Conservation (phyloP, 1,284 basidiomycete species). For the Ganoderma leucocontextum region DNA sequence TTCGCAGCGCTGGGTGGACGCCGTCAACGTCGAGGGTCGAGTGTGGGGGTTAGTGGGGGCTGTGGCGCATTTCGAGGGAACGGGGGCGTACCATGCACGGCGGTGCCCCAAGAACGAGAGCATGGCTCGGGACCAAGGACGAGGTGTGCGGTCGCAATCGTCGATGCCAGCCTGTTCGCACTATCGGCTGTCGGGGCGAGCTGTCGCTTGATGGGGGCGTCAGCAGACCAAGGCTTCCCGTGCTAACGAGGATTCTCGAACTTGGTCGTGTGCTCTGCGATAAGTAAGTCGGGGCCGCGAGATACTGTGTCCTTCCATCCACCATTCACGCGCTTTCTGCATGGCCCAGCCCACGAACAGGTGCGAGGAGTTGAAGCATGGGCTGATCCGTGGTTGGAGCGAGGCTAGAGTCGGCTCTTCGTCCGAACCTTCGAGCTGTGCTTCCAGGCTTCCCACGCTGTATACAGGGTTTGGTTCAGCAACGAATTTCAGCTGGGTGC, state of each 20-base stretch:
- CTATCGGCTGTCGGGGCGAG: neutral
- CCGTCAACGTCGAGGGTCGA: neutral
- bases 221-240: conserved; percentile 9
- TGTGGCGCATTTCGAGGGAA: neutral
- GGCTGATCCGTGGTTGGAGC: neutral
- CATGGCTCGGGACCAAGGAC: conserved; percentile 28
- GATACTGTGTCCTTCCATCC: neutral
- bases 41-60: conserved; percentile 1
- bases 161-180: neutral
- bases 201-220: neutral
- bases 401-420: neutral
- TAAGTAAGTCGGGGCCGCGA: neutral
- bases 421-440: neutral
- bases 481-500: neutral
- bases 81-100: conserved; percentile 42
- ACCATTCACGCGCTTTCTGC: neutral
- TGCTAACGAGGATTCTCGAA: neutral
- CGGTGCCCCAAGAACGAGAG: conserved; percentile 43
- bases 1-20: conserved; percentile 45
- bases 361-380: neutral
- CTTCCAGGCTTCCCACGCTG: conserved; percentile 5
- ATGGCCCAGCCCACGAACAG: neutral
- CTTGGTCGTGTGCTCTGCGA: neutral
- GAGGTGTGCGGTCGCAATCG: neutral
- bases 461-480: neutral